These are phyloP conservation scores for Biscogniauxia mediterranea DNA, from an alignment of 2,329 filamentous ascomycete genomes.

Conservation along the genomic window DNA sequence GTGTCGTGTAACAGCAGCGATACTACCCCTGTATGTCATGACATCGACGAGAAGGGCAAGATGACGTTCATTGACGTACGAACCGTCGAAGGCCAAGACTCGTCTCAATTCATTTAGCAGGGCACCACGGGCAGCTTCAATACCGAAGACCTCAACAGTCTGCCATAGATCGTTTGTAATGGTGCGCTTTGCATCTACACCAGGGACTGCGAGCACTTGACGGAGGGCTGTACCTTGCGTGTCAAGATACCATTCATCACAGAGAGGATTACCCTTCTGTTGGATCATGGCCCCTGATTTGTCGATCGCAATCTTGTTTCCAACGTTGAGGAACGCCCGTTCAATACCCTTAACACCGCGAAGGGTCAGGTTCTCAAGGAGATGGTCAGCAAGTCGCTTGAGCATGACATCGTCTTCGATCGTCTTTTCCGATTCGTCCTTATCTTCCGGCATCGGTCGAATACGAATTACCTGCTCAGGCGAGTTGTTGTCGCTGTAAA, in stretches of 20 bases:
- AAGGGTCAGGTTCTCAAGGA: conserved; percentile 86
- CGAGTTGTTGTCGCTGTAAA: conserved; percentile 98
- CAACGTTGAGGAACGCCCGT: conserved; percentile 88
- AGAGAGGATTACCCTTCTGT: conserved; percentile 69
- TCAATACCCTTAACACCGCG: conserved; percentile 88
- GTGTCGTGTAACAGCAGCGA: conserved; percentile 96
- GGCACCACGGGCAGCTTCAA: conserved; percentile 86
- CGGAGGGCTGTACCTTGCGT: conserved; percentile 87
- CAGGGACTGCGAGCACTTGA: conserved; percentile 79
- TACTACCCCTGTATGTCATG: conserved; percentile 91
- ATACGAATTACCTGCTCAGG: conserved; percentile 94
- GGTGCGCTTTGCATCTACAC: conserved; percentile 81
- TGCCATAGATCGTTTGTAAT: conserved; percentile 97
- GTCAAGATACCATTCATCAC: conserved; percentile 93
- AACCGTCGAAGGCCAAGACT: conserved; percentile 97
- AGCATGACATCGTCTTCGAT: conserved; percentile 89
- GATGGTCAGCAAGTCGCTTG: conserved; percentile 86
- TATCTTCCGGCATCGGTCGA: conserved; percentile 71
- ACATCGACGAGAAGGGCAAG: conserved; percentile 93
- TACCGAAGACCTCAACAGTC: conserved; percentile 91
- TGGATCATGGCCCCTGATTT: conserved; percentile 72
- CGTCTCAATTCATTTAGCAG: conserved; percentile 85
- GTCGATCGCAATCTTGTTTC: conserved; percentile 64
- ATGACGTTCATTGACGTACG: conserved; percentile 98
- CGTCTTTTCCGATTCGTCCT: conserved; percentile 61